These are phyloP conservation scores for Dothistroma pini DNA, from an alignment of 2,329 filamentous ascomycete species.

Conservation along the genomic window DNA sequence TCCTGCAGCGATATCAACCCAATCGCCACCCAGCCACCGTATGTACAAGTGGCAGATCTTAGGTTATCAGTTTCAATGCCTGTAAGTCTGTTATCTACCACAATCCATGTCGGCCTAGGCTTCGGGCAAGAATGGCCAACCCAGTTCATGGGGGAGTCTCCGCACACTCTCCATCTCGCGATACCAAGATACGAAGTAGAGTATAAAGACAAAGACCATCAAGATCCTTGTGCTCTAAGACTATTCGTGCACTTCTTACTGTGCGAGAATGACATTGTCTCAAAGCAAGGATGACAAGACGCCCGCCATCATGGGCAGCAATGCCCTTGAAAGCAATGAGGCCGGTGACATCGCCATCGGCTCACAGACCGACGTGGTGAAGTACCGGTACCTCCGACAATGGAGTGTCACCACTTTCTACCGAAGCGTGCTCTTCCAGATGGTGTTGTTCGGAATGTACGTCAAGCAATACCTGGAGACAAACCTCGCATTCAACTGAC, in stretches of 20 bases:
- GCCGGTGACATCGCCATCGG: constrained; percentile 10
- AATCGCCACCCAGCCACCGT: neutral
- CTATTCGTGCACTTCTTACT: neutral
- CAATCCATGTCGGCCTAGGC: neutral
- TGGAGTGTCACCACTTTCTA: constrained; percentile 14
- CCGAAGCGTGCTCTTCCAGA: constrained; percentile 25
- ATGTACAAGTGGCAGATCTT: neutral
- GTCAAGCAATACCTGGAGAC: constrained; percentile 4
- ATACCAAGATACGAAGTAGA: neutral
- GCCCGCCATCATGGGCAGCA: neutral
- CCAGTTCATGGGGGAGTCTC: neutral
- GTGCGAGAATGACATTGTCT: neutral
- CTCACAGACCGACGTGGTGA: constrained; percentile 10
- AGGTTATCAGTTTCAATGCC: neutral
- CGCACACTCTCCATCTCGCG: neutral
- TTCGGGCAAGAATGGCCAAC: neutral
- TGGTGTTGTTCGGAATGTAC: constrained; percentile 26
- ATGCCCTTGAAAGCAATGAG: constrained; percentile 3
- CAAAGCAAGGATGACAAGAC: constrained; percentile 4
- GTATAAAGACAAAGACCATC: neutral
- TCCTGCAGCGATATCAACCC: neutral
- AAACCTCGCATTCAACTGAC: neutral
- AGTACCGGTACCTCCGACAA: constrained; percentile 9
- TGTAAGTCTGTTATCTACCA: neutral
- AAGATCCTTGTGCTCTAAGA: neutral